These are phyloP conservation scores for Cladosporium austrohemisphaericum DNA, from an alignment of 2,329 filamentous ascomycete genomes.

Conservation along the genomic window DNA sequence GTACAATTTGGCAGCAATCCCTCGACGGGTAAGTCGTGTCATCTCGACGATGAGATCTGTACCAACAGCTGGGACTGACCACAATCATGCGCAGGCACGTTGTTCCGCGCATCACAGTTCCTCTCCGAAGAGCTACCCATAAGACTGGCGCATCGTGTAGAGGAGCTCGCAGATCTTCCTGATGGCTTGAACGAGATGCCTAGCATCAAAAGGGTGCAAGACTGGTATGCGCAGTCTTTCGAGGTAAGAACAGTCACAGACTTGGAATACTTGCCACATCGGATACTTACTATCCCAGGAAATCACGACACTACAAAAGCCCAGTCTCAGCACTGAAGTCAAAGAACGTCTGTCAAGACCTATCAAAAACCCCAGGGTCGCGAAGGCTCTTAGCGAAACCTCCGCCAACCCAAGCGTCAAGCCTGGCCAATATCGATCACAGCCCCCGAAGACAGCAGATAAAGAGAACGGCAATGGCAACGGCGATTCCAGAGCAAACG, in stretches of 20 bases:
- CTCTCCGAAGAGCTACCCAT: conserved; percentile 97
- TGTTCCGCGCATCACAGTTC: conserved; percentile 97
- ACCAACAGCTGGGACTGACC: too few species aligned
- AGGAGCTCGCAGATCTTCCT: conserved; percentile 85
- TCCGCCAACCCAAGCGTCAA: conserved; percentile 87
- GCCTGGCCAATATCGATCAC: conserved; percentile 72
- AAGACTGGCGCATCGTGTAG: conserved; percentile 89
- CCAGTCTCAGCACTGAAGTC: conserved; percentile 70
- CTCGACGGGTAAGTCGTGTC: conserved; percentile 65
- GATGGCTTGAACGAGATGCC: conserved; percentile 98
- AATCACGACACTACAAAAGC: conserved; percentile 81
- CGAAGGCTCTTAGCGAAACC: conserved; percentile 70
- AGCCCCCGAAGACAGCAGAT: conserved; percentile 31
- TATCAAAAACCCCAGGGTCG: conserved; percentile 54
- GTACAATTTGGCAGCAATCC: conserved; percentile 96
- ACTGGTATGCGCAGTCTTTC: conserved; percentile 99
- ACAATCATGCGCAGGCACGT: conserved; percentile 60
- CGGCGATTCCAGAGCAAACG: conserved; percentile 43
- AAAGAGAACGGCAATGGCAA: conserved; percentile 27
- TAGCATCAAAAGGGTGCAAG: conserved; percentile 88
- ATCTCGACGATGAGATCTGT: conserved; percentile 1
- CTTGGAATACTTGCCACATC: conserved; percentile 8
- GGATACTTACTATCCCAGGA: conserved; percentile 57
- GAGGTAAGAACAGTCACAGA: conserved; percentile 65
- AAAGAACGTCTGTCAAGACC: conserved; percentile 74